These are phyloP conservation scores for Blastobotrys muscicola DNA, from an alignment of 805 yeast genomes.

Conservation along the genomic window DNA sequence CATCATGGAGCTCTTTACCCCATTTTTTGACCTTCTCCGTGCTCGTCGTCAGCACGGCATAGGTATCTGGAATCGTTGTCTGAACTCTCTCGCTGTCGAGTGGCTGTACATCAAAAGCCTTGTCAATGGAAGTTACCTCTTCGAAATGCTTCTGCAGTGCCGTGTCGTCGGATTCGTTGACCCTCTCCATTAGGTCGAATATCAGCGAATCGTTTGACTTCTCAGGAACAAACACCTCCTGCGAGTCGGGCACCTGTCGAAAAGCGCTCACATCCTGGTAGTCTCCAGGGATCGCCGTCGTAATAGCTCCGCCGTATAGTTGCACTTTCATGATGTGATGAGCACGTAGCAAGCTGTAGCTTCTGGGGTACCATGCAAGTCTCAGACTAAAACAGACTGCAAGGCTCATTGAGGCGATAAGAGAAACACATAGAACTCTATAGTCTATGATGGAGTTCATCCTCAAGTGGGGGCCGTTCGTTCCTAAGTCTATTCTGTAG, in stretches of 20 bases:
- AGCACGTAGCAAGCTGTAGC: too few species aligned
- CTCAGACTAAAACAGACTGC: too few species aligned
- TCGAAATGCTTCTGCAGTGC: slow-evolving; percentile 20
- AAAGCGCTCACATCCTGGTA: slow-evolving; percentile 68
- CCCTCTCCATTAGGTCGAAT: slow-evolving; percentile 33
- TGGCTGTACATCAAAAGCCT: too few species aligned
- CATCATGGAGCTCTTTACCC: slow-evolving; percentile 32
- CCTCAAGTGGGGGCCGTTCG: too few species aligned
- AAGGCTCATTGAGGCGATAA: too few species aligned
- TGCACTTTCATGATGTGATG: slow-evolving; percentile 5
- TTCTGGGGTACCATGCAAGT: too few species aligned
- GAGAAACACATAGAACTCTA: too few species aligned
- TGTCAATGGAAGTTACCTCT: slow-evolving; percentile 12
- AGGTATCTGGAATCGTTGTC: neutral
- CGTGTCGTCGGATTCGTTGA: slow-evolving; percentile 19
- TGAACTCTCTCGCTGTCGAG: too few species aligned
- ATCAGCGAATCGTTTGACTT: slow-evolving; percentile 28
- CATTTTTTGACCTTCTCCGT: slow-evolving; percentile 40
- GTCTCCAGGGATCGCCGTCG: slow-evolving; percentile 46
- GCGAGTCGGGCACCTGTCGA: slow-evolving; percentile 86
- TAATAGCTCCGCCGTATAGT: slow-evolving; percentile 79
- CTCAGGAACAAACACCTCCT: slow-evolving; percentile 67
- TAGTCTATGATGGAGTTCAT: too few species aligned
- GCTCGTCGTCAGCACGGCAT: slow-evolving; percentile 28
- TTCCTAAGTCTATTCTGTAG: too few species aligned